Evolutionary conservation across 2,329 filamentous ascomycete genomes (phyloP).

Genomic region (Acephala macrosclerotiorum): DNA sequence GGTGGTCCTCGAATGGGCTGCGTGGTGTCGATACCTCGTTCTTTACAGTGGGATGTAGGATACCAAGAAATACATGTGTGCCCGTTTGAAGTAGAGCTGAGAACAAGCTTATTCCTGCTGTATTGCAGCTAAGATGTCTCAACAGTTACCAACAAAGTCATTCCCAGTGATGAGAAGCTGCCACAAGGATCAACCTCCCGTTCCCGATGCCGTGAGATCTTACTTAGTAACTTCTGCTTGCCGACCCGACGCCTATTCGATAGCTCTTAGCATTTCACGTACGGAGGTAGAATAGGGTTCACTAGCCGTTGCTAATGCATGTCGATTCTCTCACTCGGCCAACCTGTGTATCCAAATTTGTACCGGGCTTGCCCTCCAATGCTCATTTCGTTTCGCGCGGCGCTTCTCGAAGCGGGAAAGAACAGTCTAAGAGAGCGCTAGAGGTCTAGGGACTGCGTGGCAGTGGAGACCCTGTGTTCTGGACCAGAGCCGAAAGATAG

Average conservation of each 20-base stretch:
- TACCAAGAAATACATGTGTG: neutral
- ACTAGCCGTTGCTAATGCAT: neutral
- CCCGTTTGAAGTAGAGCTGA: slow-evolving; percentile 12
- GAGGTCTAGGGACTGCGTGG: neutral
- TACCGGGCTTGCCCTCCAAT: neutral
- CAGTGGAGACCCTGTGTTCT: slow-evolving; percentile 3
- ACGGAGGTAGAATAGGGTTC: slow-evolving; percentile 19
- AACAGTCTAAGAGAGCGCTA: neutral
- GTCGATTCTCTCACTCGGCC: neutral
- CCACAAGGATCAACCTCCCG: neutral
- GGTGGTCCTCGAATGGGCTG: slow-evolving; percentile 1
- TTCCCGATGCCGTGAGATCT: neutral
- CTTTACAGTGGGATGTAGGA: neutral
- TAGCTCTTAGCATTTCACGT: slow-evolving; percentile 3
- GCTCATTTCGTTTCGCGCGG: slow-evolving; percentile 11
- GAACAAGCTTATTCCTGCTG: neutral
- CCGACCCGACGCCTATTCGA: neutral
- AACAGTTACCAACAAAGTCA: neutral
- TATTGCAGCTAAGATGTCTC: neutral
- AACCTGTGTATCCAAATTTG: slow-evolving; percentile 9
- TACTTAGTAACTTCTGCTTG: neutral
- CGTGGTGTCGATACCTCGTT: neutral
- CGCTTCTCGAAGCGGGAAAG: neutral
- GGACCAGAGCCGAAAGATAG: neutral
- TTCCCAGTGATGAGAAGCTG: neutral